These are phyloP conservation scores for Setomelanomma holmii DNA, from an alignment of 2,329 filamentous ascomycete species.

Conservation along the genomic window DNA sequence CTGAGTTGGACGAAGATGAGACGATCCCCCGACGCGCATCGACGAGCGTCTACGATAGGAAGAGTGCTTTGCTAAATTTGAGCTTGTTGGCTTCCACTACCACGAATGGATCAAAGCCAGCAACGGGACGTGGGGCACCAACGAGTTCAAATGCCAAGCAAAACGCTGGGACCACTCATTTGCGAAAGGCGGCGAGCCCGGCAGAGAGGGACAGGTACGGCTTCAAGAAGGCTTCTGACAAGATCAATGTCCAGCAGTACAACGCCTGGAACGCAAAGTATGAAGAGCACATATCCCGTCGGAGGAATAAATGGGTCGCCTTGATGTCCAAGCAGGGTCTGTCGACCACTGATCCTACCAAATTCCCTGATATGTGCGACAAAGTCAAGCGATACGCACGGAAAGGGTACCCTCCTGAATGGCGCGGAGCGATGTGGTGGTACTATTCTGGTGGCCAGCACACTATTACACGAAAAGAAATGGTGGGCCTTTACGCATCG, in stretches of 20 bases:
- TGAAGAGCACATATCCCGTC: slow-evolving; percentile 73
- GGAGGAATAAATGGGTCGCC: slow-evolving; percentile 81
- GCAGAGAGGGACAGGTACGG: slow-evolving; percentile 80
- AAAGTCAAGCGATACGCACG: slow-evolving; percentile 90
- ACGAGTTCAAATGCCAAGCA: slow-evolving; percentile 2
- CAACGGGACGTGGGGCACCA: background rate
- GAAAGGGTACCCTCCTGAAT: slow-evolving; percentile 92
- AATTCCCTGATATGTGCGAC: slow-evolving; percentile 79
- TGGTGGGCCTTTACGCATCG: slow-evolving; percentile 72
- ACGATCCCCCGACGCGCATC: slow-evolving; percentile 44
- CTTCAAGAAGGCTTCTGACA: slow-evolving; percentile 86
- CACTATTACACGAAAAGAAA: slow-evolving; percentile 74
- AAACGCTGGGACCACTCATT: slow-evolving; percentile 7
- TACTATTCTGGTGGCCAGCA: slow-evolving; percentile 90
- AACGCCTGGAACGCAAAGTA: slow-evolving; percentile 82
- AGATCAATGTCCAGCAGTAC: slow-evolving; percentile 78
- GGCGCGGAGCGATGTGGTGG: slow-evolving; percentile 96
- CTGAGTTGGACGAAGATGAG: slow-evolving; percentile 45
- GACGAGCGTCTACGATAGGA: slow-evolving; percentile 44
- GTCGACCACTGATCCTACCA: slow-evolving; percentile 72
- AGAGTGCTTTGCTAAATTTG: slow-evolving; percentile 37
- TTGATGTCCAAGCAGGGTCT: slow-evolving; percentile 80
- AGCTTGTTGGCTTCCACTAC: slow-evolving; percentile 23
- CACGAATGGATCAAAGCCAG: slow-evolving; percentile 17
- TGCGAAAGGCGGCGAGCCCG: slow-evolving; percentile 28